A percentile compares a stretch with the other conserved stretches of the same genome.
Evolutionary conservation across 345 rosid species (phyloP).

Genomic region (Camelina laxa): DNA sequence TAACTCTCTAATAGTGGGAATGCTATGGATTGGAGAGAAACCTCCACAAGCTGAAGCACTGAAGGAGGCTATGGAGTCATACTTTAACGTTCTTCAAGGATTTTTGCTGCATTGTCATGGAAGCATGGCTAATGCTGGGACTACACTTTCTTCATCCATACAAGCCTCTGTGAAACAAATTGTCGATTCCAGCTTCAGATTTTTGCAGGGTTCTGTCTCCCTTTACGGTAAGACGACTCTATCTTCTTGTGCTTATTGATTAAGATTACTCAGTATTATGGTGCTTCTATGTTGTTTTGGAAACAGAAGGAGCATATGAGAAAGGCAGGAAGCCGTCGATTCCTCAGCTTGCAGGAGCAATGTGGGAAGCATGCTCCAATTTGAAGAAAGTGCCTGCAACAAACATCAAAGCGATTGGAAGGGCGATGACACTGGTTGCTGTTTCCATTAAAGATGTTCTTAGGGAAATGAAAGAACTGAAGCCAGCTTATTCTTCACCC

Average conservation of each 20-base stretch:
- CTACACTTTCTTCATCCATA: constrained; percentile 67
- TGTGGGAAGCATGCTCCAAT: constrained; percentile 83
- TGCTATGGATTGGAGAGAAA: constrained; percentile 80
- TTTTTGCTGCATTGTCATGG: constrained; percentile 75
- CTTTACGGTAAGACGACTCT: constrained; percentile 52
- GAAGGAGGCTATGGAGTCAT: constrained; percentile 65
- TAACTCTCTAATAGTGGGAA: constrained; percentile 53
- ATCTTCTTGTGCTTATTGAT: background rate
- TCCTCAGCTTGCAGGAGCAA: constrained; percentile 70
- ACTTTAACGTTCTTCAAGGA: constrained; percentile 73
- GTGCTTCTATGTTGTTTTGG: background rate
- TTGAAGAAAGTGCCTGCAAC: constrained; percentile 72
- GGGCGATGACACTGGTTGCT: constrained; percentile 74
- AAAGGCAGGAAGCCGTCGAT: constrained; percentile 48
- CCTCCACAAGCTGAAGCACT: constrained; percentile 60
- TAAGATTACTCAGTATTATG: background rate
- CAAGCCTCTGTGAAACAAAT: constrained; percentile 64
- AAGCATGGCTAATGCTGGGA: constrained; percentile 70
- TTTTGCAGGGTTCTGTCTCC: constrained; percentile 65
- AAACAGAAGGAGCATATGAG: constrained; percentile 50
- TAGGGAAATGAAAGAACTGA: constrained; percentile 87
- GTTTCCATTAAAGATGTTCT: constrained; percentile 82
- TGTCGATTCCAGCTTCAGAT: constrained; percentile 72
- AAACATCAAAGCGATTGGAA: constrained; percentile 75
- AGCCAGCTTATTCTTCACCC: constrained; percentile 50